Conservation (phyloP, 1,284 basidiomycete genomes). For the Cutaneotrichosporon arboriforme region DNA sequence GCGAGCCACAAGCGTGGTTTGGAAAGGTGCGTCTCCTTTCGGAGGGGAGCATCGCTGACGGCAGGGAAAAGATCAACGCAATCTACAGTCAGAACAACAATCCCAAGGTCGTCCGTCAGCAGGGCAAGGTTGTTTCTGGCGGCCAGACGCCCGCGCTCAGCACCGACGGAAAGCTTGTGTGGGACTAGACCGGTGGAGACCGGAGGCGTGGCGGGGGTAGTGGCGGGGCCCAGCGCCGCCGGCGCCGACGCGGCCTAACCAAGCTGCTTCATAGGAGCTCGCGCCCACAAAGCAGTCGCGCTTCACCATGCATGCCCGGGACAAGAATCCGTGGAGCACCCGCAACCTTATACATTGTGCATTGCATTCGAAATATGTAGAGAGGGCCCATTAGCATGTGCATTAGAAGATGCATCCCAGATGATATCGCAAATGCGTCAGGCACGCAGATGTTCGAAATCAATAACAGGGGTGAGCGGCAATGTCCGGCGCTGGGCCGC, state of each 20-base stretch:
- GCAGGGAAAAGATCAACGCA: constrained; percentile 39
- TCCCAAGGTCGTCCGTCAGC: constrained; percentile 21
- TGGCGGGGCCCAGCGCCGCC: background rate
- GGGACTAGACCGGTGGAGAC: too few relatives aligned
- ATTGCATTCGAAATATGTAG: background rate
- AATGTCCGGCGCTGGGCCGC: background rate
- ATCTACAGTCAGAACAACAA: constrained; percentile 30
- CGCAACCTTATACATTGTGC: too few relatives aligned
- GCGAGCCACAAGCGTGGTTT: constrained; percentile 37
- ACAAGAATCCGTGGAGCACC: too few relatives aligned
- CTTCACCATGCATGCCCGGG: too few relatives aligned
- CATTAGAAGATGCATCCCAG: too few relatives aligned
- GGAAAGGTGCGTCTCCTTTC: constrained; percentile 29
- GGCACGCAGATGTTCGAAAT: too few relatives aligned
- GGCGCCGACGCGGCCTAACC: too few relatives aligned
- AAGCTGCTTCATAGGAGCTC: too few relatives aligned
- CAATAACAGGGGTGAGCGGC: background rate
- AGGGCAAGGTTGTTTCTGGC: constrained; percentile 18
- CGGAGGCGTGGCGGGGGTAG: background rate
- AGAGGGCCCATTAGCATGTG: too few relatives aligned
- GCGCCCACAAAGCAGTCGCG: background rate
- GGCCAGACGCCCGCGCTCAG: constrained; percentile 25
- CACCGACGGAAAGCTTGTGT: constrained; percentile 38
- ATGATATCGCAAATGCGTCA: too few relatives aligned
- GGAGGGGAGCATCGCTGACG: background rate